Percentiles rank a stretch among this genome's conserved stretches.
Conservation (phyloP, 192 early-diverging fungal species). For the Gryganskiella cystojenkinii region DNA sequence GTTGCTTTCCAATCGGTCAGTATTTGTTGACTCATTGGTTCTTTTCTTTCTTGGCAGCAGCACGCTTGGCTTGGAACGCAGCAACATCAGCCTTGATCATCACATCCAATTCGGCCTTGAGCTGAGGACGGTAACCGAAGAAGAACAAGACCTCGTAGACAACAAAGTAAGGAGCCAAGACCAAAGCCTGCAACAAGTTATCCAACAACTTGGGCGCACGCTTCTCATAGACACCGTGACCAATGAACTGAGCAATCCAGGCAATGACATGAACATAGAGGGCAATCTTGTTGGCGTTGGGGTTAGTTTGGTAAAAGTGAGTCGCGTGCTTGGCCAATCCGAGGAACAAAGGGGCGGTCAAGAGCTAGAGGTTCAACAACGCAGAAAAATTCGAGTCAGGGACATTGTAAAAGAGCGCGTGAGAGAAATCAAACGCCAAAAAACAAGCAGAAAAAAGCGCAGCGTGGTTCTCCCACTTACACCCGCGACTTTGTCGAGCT, state of each 20-base stretch:
- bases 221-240: slow-evolving; percentile 89
- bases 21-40: no score
- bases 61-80: slow-evolving; percentile 47
- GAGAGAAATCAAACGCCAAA: neutral
- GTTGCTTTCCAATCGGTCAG: no score
- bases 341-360: slow-evolving; percentile 72
- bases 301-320: slow-evolving; percentile 59
- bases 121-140: slow-evolving; percentile 75
- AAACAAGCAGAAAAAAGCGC: neutral
- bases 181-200: slow-evolving; percentile 84
- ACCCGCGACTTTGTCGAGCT: slow-evolving; percentile 76
- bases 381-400: neutral
- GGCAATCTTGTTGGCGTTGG: slow-evolving; percentile 65
- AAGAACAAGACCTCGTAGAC: slow-evolving; percentile 81
- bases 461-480: slow-evolving; percentile 49
- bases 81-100: slow-evolving; percentile 63
- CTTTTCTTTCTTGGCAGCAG: no score
- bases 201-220: slow-evolving; percentile 87
- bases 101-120: slow-evolving; percentile 66
- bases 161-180: slow-evolving; percentile 92
- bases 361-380: slow-evolving; percentile 23
- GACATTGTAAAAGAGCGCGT: no score
- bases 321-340: slow-evolving; percentile 74
- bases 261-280: slow-evolving; percentile 70
- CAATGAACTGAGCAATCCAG: slow-evolving; percentile 93